These are phyloP conservation scores for Phytophthora uliginosa DNA, from an alignment of 352 stramenopile genomes.

Conservation along the genomic window DNA sequence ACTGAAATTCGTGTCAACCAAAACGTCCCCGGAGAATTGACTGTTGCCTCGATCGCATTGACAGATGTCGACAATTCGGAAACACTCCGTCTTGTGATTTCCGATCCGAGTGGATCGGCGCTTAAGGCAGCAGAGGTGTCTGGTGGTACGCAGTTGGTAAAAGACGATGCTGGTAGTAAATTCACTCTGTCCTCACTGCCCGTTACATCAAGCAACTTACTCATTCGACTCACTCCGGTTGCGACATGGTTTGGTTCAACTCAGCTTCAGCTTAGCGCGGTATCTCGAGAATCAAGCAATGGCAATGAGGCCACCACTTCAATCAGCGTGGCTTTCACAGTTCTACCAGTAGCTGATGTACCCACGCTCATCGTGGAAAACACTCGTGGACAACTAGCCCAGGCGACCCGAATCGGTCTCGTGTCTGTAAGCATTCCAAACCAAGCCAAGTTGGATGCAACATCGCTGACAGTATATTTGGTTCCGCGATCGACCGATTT, in stretches of 20 bases:
- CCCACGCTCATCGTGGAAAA: constrained; percentile 48
- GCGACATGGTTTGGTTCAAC: constrained; percentile 49
- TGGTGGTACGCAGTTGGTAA: constrained; percentile 35
- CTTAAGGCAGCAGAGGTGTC: constrained; percentile 35
- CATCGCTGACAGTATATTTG: constrained; percentile 47
- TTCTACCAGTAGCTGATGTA: constrained; percentile 51
- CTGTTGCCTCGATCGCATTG: constrained; percentile 36
- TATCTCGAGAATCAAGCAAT: constrained; percentile 46
- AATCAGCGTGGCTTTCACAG: constrained; percentile 29
- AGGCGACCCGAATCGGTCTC: constrained; percentile 49
- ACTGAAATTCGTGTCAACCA: constrained; percentile 48
- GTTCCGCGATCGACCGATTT: constrained; percentile 28
- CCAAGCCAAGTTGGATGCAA: constrained; percentile 43
- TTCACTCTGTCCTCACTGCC: constrained; percentile 42
- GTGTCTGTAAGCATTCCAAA: constrained; percentile 41
- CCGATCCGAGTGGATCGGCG: constrained; percentile 22
- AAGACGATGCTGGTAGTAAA: constrained; percentile 11
- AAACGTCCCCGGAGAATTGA: constrained; percentile 36
- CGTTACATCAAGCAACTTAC: constrained; percentile 20
- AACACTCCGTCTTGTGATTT: constrained; percentile 43
- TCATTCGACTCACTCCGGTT: constrained; percentile 37
- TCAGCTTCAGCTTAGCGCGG: constrained; percentile 40
- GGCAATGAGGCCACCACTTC: constrained; percentile 27
- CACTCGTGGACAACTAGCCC: constrained; percentile 41
- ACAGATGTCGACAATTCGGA: constrained; percentile 59